phyloP scores from a whole-genome alignment of 805 yeast species.

The Candida gorgasii region DNA sequence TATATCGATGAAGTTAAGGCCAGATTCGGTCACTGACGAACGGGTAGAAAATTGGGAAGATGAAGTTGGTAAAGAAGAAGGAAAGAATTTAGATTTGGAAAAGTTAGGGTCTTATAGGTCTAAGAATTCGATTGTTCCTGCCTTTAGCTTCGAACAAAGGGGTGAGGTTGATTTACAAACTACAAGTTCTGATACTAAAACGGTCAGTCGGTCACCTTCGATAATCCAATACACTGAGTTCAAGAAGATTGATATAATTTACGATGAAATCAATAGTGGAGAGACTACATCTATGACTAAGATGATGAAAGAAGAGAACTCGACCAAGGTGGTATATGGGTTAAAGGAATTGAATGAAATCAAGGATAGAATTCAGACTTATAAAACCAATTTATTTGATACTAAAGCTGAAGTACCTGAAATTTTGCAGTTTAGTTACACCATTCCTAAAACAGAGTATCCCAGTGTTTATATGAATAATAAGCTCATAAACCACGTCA shows the following conservation, averaged over 20 bases:
- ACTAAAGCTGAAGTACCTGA: slow-evolving; percentile 10
- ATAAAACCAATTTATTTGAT: neutral
- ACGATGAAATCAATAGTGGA: slow-evolving; percentile 16
- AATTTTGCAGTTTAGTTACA: slow-evolving; percentile 7
- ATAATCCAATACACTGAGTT: too few relatives aligned
- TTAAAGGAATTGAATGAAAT: slow-evolving; percentile 9
- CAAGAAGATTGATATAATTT: slow-evolving; percentile 12
- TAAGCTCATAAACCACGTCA: slow-evolving; percentile 12
- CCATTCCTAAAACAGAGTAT: slow-evolving; percentile 10
- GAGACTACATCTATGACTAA: neutral
- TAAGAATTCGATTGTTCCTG: neutral
- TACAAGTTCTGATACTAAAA: too few relatives aligned
- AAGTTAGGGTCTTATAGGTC: slow-evolving; percentile 9
- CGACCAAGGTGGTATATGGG: neutral
- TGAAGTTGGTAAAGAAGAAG: neutral
- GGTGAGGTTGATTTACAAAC: too few relatives aligned
- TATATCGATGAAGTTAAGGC: slow-evolving; percentile 12
- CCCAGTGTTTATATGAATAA: slow-evolving; percentile 9
- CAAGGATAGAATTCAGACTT: slow-evolving; percentile 3
- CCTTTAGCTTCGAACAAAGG: neutral
- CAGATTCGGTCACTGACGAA: slow-evolving; percentile 10
- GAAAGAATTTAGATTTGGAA: slow-evolving; percentile 11
- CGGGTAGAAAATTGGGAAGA: slow-evolving; percentile 8
- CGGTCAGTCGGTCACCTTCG: neutral
- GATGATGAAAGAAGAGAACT: neutral